Conservation (phyloP, 768 basidiomycete species). For the Amanita thiersii region DNA sequence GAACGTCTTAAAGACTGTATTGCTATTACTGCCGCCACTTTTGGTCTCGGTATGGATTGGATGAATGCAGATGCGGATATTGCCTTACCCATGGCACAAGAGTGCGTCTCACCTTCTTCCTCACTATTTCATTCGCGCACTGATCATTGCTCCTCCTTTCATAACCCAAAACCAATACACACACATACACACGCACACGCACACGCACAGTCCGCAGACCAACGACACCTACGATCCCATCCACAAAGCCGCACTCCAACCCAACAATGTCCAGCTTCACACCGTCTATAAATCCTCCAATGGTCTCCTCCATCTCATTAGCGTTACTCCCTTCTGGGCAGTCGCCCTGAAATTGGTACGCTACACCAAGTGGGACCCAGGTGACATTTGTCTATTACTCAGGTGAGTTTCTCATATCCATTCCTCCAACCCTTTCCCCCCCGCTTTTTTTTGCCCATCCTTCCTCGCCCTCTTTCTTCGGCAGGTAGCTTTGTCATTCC, state of each 20-base stretch:
- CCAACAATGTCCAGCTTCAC: constrained; percentile 42
- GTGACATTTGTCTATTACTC: constrained; percentile 62
- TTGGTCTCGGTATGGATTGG: constrained; percentile 58
- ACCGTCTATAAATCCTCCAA: constrained; percentile 53
- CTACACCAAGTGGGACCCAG: constrained; percentile 53
- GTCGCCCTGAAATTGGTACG: constrained; percentile 67
- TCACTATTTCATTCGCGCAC: background rate
- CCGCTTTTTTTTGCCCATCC: background rate
- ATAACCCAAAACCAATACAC: too few relatives aligned
- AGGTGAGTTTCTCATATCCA: constrained; percentile 29
- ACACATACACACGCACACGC: too few relatives aligned
- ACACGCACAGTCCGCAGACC: background rate
- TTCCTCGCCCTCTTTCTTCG: background rate
- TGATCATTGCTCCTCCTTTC: background rate
- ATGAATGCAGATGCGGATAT: constrained; percentile 73
- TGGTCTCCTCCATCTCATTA: constrained; percentile 40
- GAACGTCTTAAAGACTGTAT: constrained; percentile 52
- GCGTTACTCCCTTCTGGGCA: constrained; percentile 65
- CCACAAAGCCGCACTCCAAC: constrained; percentile 39
- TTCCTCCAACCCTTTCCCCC: background rate
- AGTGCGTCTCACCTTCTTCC: constrained; percentile 32
- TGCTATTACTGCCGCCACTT: constrained; percentile 37
- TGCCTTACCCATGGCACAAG: constrained; percentile 55
- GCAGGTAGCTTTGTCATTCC: background rate
- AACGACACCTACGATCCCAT: constrained; percentile 47